phyloP scores from a whole-genome alignment of 2,329 filamentous ascomycete species.

The Magnaporthiopsis poae region DNA sequence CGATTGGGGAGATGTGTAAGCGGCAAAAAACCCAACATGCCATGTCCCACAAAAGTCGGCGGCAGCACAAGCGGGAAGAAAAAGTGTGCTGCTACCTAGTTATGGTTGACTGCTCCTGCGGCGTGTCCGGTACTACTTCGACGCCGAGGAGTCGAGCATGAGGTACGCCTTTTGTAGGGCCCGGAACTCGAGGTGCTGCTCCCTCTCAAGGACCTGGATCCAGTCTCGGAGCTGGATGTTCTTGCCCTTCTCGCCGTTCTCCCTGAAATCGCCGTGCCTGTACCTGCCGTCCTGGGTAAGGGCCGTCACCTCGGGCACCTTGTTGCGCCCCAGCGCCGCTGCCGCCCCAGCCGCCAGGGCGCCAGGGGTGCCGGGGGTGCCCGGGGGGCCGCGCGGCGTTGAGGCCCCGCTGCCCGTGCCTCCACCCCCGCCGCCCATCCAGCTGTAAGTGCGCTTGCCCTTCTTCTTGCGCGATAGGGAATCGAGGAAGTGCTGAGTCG shows the following conservation, averaged over 20 bases:
- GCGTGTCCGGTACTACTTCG: conserved; percentile 21
- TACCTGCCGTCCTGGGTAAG: conserved; percentile 51
- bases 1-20: neutral
- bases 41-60: neutral
- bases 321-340: conserved; percentile 14
- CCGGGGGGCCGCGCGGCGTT: conserved; percentile 32
- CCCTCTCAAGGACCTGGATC: conserved; percentile 67
- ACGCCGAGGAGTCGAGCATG: conserved; percentile 39
- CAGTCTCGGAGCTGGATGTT: conserved; percentile 80
- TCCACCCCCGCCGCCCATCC: conserved; percentile 52
- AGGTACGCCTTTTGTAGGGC: conserved; percentile 51
- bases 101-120: neutral
- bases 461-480: conserved; percentile 38
- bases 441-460: conserved; percentile 55
- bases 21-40: neutral
- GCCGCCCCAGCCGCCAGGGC: conserved; percentile 25
- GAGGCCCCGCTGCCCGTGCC: conserved; percentile 42
- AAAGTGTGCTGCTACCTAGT: neutral
- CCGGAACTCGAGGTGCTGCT: conserved; percentile 54
- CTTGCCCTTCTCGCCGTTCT: conserved; percentile 65
- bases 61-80: neutral
- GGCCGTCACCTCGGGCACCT: conserved; percentile 26
- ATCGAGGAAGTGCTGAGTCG: conserved; percentile 58
- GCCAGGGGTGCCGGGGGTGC: conserved; percentile 25
- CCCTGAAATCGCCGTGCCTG: conserved; percentile 64